Base-by-base conservation (phyloP, 768 basidiomycete genomes). In the Leucosporidium yakuticum region DNA sequence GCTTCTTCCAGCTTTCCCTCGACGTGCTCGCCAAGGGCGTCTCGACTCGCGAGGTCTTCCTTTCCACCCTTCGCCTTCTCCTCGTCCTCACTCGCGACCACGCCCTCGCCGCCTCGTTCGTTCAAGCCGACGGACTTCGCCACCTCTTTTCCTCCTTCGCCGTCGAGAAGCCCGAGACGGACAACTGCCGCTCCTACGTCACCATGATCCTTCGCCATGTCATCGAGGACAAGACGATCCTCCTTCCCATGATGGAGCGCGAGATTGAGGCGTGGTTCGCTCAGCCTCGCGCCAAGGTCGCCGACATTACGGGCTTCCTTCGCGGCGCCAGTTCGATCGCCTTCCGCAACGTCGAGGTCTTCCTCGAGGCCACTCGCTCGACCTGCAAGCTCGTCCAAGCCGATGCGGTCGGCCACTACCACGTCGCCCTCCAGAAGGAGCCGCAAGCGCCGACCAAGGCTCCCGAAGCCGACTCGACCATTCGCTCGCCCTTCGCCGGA, bases 161-260 rank as follows among this genome's bases (percentile, higher is more conserved):
- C 71, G 79, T 81, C 23, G 80, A 82, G 7, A 81, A 85, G 0
- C 83, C 86, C 21, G 85, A 86, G 14, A 69, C 79, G 4, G 77
- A 76, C 29, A 87, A 88, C 25, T 88, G 87, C 70, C 90, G 91
- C 56, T 86, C 89, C 0, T 91, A 92, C 77, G 84, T 92, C 63
- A 86, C 87, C 51, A 89, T 88, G 74, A 88, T 97, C 69, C 81
- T 97, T n/a, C 88, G 96, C 11, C 96, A 99, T 76, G 80, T 91
- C 62, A 85, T 94, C 59, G 96, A 99, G 79, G 90, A 93, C 70
- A 74, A 82, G 3, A 76, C 80, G 4, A 83, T 83, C 12, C 77
- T 98, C 53, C 83, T 85, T 64, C 81, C 80, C 15, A 82, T 90
- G 73, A 93, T 99, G 86, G 84, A 84, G 29, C 86, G 89, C 70